phyloP scores from a whole-genome alignment of 164 flowering plant genomes.

The Chloranthus sessilifolius region DNA sequence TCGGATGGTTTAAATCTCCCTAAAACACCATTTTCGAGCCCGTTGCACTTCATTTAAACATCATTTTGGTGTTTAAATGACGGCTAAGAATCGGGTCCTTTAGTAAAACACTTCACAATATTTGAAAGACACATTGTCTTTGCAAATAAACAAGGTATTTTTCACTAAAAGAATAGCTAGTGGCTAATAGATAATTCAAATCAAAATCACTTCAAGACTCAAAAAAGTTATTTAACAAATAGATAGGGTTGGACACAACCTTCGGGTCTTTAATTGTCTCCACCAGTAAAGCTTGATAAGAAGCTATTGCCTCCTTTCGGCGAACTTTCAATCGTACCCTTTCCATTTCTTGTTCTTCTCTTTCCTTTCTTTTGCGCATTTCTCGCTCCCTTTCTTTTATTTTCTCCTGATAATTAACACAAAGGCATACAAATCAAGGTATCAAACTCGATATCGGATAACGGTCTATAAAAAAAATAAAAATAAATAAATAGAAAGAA shows the following conservation, averaged over 20 bases:
- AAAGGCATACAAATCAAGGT: conserved; percentile 9
- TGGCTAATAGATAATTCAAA: neutral
- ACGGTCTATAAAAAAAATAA: neutral
- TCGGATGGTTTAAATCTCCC: too few species aligned
- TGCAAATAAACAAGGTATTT: too few species aligned
- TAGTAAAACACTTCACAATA: too few species aligned
- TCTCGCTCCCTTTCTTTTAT: conserved; percentile 93
- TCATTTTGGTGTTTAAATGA: too few species aligned
- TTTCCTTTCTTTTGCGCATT: conserved; percentile 81
- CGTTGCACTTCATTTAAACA: too few species aligned
- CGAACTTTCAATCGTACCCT: conserved; percentile 84
- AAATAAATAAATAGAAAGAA: neutral
- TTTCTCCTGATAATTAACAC: conserved; percentile 59
- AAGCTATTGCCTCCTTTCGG: conserved; percentile 80
- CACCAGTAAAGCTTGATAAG: conserved; percentile 93
- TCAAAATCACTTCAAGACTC: neutral
- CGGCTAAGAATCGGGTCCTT: too few species aligned
- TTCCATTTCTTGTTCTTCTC: conserved; percentile 98
- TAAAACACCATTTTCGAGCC: too few species aligned
- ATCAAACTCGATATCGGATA: too few species aligned
- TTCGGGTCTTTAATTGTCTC: conserved; percentile 90
- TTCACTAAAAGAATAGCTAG: neutral
- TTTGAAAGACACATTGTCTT: too few species aligned
- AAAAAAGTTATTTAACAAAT: conserved; percentile 1
- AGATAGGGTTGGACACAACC: conserved; percentile 32